A percentile compares a stretch with the other conserved stretches of the same genome.
Conservation (phyloP, 2,329 filamentous ascomycete species). For the Alternaria angustiovoidea region DNA sequence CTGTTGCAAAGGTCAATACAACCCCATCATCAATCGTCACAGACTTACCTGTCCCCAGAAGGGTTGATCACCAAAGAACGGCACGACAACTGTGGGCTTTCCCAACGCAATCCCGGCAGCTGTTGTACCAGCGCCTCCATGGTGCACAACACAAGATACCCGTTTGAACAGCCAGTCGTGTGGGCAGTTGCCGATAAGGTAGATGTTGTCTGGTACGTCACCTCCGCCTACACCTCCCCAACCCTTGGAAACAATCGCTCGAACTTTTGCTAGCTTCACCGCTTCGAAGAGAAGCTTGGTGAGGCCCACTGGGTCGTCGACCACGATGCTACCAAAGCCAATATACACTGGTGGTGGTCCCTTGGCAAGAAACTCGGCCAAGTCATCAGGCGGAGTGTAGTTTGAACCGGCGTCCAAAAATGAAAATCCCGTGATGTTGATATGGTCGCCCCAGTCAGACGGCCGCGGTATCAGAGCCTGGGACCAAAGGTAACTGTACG, state of each 20-base stretch:
- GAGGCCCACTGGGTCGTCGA: slow-evolving; percentile 58
- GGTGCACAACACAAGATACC: slow-evolving; percentile 65
- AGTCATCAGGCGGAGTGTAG: slow-evolving; percentile 52
- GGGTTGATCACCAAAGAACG: slow-evolving; percentile 67
- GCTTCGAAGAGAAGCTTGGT: slow-evolving; percentile 59
- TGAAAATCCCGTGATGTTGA: slow-evolving; percentile 58
- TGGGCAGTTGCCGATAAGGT: slow-evolving; percentile 62
- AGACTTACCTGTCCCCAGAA: slow-evolving; percentile 57
- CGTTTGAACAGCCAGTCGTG: slow-evolving; percentile 67
- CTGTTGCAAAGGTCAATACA: slow-evolving; percentile 9
- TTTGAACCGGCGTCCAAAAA: slow-evolving; percentile 49
- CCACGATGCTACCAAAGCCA: slow-evolving; percentile 65
- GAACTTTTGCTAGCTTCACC: slow-evolving; percentile 44
- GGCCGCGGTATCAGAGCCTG: slow-evolving; percentile 46
- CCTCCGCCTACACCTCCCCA: slow-evolving; percentile 58
- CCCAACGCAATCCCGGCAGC: slow-evolving; percentile 63
- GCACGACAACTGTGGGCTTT: slow-evolving; percentile 63
- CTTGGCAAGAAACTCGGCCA: slow-evolving; percentile 57
- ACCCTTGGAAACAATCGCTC: slow-evolving; percentile 64
- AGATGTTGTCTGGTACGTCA: slow-evolving; percentile 51
- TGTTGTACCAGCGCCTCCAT: slow-evolving; percentile 68
- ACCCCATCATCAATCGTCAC: not conserved
- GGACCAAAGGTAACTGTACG: slow-evolving; percentile 58
- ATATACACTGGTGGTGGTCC: slow-evolving; percentile 64
- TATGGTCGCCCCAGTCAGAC: slow-evolving; percentile 31